These are phyloP conservation scores for Pseudogymnoascus sp. DNA, from an alignment of 2,329 filamentous ascomycete species.

Conservation along the genomic window DNA sequence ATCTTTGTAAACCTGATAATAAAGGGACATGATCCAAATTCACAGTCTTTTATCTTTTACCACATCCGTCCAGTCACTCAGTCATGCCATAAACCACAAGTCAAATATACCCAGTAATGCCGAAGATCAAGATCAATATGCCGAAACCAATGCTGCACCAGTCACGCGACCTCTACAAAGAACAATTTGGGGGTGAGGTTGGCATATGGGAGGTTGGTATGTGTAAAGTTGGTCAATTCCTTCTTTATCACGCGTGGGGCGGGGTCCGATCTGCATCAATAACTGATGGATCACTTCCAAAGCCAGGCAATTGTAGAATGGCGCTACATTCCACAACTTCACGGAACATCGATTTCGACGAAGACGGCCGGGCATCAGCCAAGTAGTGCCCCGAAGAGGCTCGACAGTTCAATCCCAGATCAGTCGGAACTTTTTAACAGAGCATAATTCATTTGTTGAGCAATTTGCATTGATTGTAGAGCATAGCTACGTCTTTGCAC, in stretches of 20 bases:
- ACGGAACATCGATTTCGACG: neutral
- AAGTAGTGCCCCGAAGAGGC: neutral
- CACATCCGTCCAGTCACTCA: neutral
- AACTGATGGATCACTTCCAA: neutral
- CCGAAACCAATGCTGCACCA: neutral
- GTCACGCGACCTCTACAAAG: neutral
- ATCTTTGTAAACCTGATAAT: neutral
- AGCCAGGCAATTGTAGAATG: neutral
- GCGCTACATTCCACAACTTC: neutral
- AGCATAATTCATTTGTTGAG: constrained; percentile 8
- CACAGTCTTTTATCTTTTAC: neutral
- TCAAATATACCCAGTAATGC: neutral
- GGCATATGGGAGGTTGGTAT: neutral
- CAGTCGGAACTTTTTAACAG: neutral
- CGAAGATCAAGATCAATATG: neutral
- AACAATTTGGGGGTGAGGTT: neutral
- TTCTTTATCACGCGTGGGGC: neutral
- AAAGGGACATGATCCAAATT: neutral
- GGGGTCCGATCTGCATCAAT: neutral
- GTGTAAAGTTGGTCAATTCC: neutral
- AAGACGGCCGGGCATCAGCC: neutral
- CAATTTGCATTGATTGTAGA: constrained; percentile 25
- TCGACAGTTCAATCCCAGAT: neutral
- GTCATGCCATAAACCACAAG: neutral
- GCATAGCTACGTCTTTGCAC: constrained; percentile 26